Percentiles rank a stretch among this genome's conserved stretches.
These are phyloP conservation scores for Aulographum hederae DNA, from an alignment of 2,329 filamentous ascomycete genomes.

Conservation along the genomic window DNA sequence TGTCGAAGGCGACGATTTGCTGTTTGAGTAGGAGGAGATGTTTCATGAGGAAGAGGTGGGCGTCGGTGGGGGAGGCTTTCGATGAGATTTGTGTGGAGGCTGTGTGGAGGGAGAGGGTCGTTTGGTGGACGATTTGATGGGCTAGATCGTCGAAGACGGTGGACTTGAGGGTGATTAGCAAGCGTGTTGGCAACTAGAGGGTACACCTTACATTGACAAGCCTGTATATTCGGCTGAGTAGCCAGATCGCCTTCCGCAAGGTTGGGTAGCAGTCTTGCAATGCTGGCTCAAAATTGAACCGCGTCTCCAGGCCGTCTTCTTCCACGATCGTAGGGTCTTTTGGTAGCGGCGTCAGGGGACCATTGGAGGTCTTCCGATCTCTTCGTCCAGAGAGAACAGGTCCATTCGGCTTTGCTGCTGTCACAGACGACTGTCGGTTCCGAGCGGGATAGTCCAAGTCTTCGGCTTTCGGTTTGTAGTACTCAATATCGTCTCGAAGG, in stretches of 20 bases:
- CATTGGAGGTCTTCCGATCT: slow-evolving; percentile 21
- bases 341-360: slow-evolving; percentile 21
- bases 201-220: slow-evolving; percentile 39
- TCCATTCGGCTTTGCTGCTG: slow-evolving; percentile 19
- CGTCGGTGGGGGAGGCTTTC: slow-evolving; percentile 48
- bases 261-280: slow-evolving; percentile 49
- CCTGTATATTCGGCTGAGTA: slow-evolving; percentile 50
- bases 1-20: slow-evolving; percentile 88
- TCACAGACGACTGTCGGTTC: slow-evolving; percentile 24
- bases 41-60: slow-evolving; percentile 83
- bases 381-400: slow-evolving; percentile 32
- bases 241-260: slow-evolving; percentile 46
- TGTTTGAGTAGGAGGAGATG: slow-evolving; percentile 92
- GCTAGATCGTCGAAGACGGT: slow-evolving; percentile 55
- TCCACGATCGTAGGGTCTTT: slow-evolving; percentile 34
- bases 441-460: slow-evolving; percentile 45
- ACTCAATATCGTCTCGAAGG: slow-evolving; percentile 47
- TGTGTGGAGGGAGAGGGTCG: slow-evolving; percentile 62
- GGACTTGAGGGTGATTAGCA: slow-evolving; percentile 25
- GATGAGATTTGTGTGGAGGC: slow-evolving; percentile 55
- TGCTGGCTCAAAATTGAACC: slow-evolving; percentile 36
- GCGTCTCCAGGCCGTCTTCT: slow-evolving; percentile 26
- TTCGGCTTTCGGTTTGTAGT: slow-evolving; percentile 44
- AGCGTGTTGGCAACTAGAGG: not conserved
- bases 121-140: slow-evolving; percentile 75